Conservation (phyloP, 2,329 filamentous ascomycete species). For the Colletotrichum chrysophilum region DNA sequence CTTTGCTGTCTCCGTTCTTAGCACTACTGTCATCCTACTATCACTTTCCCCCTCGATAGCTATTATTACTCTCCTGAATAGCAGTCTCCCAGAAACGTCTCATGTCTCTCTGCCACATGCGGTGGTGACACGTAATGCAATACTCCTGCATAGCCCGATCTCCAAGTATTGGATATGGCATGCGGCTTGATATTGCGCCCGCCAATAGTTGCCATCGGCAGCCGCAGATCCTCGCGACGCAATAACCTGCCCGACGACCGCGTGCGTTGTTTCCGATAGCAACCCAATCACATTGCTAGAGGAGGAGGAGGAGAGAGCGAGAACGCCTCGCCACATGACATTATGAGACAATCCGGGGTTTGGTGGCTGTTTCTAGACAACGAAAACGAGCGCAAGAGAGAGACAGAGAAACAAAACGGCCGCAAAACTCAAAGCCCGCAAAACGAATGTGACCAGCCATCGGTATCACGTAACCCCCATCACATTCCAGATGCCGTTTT, state of each 20-base stretch:
- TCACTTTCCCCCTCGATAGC: too few relatives aligned
- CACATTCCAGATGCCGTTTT: not conserved
- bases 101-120: not conserved
- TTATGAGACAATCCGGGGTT: conserved; percentile 5
- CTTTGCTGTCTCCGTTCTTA: not conserved
- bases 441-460: not conserved
- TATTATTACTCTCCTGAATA: not conserved
- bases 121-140: not conserved
- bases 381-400: not conserved
- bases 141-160: not conserved
- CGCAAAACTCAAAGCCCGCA: not conserved
- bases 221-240: not conserved
- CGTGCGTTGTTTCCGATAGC: not conserved
- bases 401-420: not conserved
- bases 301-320: not conserved
- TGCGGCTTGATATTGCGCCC: not conserved
- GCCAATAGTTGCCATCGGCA: conserved; percentile 1
- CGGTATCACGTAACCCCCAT: not conserved
- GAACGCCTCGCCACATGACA: not conserved
- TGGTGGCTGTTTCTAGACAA: not conserved
- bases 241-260: not conserved
- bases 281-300: not conserved
- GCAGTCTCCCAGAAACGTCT: not conserved
- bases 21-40: not conserved
- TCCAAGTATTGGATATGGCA: not conserved